Base-by-base conservation (phyloP, 2,329 filamentous ascomycete genomes). In the Raffaelea albimanens region DNA sequence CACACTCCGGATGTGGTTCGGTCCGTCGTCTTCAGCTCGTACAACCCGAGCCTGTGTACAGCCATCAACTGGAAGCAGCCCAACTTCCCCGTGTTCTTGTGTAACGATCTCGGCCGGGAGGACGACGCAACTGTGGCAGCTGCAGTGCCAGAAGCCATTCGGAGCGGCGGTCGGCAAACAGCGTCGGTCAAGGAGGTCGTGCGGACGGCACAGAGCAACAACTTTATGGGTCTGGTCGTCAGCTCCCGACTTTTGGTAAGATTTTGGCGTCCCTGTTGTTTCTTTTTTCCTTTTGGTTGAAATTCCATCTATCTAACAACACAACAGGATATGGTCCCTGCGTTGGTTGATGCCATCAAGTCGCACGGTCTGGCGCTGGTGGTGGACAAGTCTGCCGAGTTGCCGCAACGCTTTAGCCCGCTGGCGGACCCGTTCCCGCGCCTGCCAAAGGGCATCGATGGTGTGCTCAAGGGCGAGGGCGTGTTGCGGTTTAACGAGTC, bases 61-160 rank as follows among this genome's bases (percentile, higher is more conserved):
- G 90, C 91, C 5, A 69, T 98, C 57, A 98, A 98, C 66, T 98
- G 93, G 93, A 98, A 98, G 65, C 93, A 98, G 64, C 93, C 93
- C 2, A 98, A 97, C 61, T 98, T 95, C 63, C 93, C 93, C 0
- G 87, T 97, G 0, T 86, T 98, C 57, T 74, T 97, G 42, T 96
- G 90, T 68, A 97, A 97, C 63, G 89, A 96, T 50, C 78, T 97
- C 22, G 88, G 88, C 20, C 72, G 76, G 8, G 77, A 82, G 50
- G 74, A 72, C 23, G 61, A 65, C 20, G 58, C 49, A 3, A 43
- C 44, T 1, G 50, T 42, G 21, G 46, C 53, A n/a, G 65, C 66
- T 49, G 57, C 58, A 7, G 60, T 63, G 14, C 63, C 63, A 1
- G 62, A 62, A 38, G 58, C 64, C 13, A 57, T 69, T 14, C 60